These are phyloP conservation scores for Aspergillus aculeatinus DNA, from an alignment of 2,329 filamentous ascomycete species.

Conservation along the genomic window DNA sequence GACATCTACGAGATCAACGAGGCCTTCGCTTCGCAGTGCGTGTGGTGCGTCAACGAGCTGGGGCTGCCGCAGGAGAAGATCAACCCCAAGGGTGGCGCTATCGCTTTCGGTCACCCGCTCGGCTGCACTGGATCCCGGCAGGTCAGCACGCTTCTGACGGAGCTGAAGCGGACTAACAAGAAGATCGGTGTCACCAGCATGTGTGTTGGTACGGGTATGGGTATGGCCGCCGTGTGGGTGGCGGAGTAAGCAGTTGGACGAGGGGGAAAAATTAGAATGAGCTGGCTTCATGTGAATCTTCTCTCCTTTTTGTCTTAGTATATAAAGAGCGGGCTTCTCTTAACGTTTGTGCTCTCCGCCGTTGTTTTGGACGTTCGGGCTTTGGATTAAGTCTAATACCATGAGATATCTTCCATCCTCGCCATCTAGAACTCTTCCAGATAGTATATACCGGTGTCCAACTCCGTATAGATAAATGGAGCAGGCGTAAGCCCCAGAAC, in stretches of 20 bases:
- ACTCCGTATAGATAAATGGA: no score
- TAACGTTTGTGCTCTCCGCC: neutral
- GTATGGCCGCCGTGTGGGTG: slow-evolving; percentile 95
- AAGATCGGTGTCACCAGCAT: slow-evolving; percentile 91
- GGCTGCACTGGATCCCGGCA: slow-evolving; percentile 93
- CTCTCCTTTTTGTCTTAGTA: slow-evolving; percentile 14
- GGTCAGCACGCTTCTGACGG: slow-evolving; percentile 86
- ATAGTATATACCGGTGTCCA: no score
- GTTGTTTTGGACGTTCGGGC: slow-evolving; percentile 8
- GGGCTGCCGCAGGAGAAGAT: slow-evolving; percentile 81
- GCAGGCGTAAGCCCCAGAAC: neutral
- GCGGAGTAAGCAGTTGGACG: slow-evolving; percentile 64
- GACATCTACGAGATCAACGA: slow-evolving; percentile 99
- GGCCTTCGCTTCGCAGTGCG: slow-evolving; percentile 91
- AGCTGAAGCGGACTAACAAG: slow-evolving; percentile 79
- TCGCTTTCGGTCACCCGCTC: slow-evolving; percentile 92
- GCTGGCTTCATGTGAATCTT: slow-evolving; percentile 22
- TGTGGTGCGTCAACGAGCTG: slow-evolving; percentile 90
- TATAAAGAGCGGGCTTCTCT: neutral
- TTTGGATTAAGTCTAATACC: slow-evolving; percentile 13
- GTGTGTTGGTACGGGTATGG: slow-evolving; percentile 97
- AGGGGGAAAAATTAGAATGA: slow-evolving; percentile 14
- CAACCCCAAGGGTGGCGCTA: slow-evolving; percentile 95
- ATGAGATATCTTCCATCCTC: slow-evolving; percentile 1
- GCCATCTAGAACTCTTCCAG: no score